Evolutionary conservation across 805 yeast species (phyloP).

Genomic region (Vanderwaltozyma polyspora): DNA sequence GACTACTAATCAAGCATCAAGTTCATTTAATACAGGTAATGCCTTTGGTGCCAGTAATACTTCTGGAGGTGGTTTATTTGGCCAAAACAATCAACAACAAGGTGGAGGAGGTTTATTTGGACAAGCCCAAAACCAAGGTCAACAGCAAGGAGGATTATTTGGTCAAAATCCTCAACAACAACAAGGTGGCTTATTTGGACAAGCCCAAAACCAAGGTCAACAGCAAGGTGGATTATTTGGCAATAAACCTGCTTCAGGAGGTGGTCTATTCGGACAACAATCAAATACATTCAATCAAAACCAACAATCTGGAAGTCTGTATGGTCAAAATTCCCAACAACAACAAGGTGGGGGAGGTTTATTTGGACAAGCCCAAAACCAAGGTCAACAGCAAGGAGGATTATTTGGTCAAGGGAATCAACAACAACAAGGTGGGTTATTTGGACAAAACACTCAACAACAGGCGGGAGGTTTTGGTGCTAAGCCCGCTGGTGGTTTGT

Average conservation of each 20-base stretch:
- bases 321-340: conserved; percentile 16
- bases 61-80: conserved; percentile 2
- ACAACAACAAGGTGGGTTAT: conserved; percentile 26
- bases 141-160: conserved; percentile 19
- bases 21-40: conserved; percentile 3
- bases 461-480: no score
- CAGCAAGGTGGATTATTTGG: conserved; percentile 27
- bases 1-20: conserved; percentile 12
- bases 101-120: conserved; percentile 15
- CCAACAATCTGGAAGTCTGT: conserved; percentile 14
- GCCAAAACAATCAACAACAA: conserved; percentile 14
- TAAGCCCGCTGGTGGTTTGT: conserved; percentile 14
- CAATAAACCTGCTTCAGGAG: conserved; percentile 12
- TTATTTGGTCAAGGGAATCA: conserved; percentile 22
- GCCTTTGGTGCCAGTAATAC: conserved; percentile 14
- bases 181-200: conserved; percentile 25
- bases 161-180: conserved; percentile 22
- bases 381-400: conserved; percentile 14
- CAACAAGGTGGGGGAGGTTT: conserved; percentile 18
- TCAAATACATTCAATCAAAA: neutral
- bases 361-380: conserved; percentile 6
- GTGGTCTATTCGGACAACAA: conserved; percentile 24
- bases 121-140: conserved; percentile 5
- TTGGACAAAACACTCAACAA: conserved; percentile 5
- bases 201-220: conserved; percentile 3